Conservation (phyloP, 2,329 filamentous ascomycete species). For the Cryphonectria naterciae region DNA sequence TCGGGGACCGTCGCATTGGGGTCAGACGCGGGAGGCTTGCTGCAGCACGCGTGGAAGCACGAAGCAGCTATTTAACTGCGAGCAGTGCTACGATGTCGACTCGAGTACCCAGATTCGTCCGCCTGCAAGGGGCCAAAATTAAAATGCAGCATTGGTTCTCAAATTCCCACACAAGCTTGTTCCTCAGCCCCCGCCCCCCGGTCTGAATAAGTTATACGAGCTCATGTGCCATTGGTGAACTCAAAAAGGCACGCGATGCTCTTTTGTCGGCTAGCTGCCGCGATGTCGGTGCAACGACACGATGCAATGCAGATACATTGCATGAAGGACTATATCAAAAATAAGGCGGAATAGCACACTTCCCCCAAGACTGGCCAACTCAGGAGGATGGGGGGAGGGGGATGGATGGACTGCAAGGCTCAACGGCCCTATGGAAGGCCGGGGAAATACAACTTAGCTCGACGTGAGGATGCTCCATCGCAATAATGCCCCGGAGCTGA, state of each 20-base stretch:
- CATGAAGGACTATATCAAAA: neutral
- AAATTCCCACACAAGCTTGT: neutral
- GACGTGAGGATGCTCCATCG: neutral
- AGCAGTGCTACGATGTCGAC: constrained; percentile 1
- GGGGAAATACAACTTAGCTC: neutral
- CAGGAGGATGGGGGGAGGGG: neutral
- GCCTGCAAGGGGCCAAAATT: neutral
- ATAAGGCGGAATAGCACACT: neutral
- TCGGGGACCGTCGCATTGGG: no score
- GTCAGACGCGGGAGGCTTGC: neutral
- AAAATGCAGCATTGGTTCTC: neutral
- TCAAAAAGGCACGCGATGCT: constrained; percentile 2
- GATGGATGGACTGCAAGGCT: neutral
- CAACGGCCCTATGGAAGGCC: neutral
- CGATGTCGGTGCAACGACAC: constrained; percentile 21
- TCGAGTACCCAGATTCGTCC: constrained; percentile 16
- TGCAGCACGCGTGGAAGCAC: neutral
- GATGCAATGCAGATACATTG: constrained; percentile 25
- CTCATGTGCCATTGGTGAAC: constrained; percentile 2
- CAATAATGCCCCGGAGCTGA: neutral
- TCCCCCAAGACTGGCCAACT: neutral
- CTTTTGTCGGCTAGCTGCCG: constrained; percentile 4
- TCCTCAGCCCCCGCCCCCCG: neutral
- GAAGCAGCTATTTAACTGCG: neutral
- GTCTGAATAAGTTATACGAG: constrained; percentile 1